Evolutionary conservation across 2,329 filamentous ascomycete genomes (phyloP), one percentile per base, ranked within the genome.

Genomic region (Penicillium sp.): DNA sequence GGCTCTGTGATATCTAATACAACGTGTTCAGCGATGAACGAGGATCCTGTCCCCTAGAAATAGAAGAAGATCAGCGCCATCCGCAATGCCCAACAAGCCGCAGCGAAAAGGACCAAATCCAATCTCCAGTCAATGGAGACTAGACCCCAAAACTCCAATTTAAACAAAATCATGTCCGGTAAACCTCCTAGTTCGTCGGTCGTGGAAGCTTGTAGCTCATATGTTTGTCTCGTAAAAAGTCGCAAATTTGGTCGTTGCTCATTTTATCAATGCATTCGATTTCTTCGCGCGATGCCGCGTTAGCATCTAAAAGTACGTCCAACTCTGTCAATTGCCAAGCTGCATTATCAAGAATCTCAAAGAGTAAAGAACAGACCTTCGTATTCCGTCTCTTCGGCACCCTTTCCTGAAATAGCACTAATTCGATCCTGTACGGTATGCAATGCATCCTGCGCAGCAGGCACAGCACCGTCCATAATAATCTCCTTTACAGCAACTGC

Each of bases 221-320:
- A 46, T 72, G 61, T 47, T 64, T 66, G 9, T 69, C 63, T 48
- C 64, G 62, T 2, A 74, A 53, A 26, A 69, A 74, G 26, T 71
- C 70, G 18, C 61, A 65, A 7, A 73, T 57, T 39, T 60, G 61
- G n/a, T 70, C 70, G 29, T 58, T 56, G 9, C 67, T 63, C 62
- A 72, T 57, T 2, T 59, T 51, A 39, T 71, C 65, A 18, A 72
- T 69, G 8, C 44, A 27, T 10, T 64, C 52, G 19, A 53, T 50
- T 14, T 70, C 67, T 6, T 66, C 54, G 4, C 55, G 45, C 6
- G 44, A 35, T 13, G 45, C 43, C n/a, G 38, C 14, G 29, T 42
- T 38, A n/a, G 34, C 2, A 30, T 39, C 59, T 53, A 50, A 18
- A 23, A 11, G 41, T 0, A 32, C 7, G 13, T 10, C 35, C 9